Evolutionary conservation across 2,329 filamentous ascomycete species (phyloP), one percentile per base, ranked within the genome.

Genomic region (Ascocoryne sarcoides): DNA sequence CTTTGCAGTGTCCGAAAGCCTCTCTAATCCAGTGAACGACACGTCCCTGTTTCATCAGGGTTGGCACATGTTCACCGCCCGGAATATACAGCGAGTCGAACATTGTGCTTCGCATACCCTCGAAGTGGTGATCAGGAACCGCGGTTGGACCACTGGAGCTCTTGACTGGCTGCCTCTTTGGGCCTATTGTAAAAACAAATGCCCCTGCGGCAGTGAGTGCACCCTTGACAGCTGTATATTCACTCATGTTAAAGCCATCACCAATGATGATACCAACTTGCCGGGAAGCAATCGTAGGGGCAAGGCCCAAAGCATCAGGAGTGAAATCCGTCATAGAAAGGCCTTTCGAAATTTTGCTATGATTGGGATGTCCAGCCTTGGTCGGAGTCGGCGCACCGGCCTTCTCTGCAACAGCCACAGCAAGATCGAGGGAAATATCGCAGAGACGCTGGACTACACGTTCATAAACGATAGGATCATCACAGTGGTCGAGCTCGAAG

Each of bases 21-120:
- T 92, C 86, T 2, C 82, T 73, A 3, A 90, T 65, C 75, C 82
- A 92, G 65, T 90, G 81, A 2, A 83, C 56, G 0, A 82, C 82
- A 14, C 84, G 79, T 0, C 85, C 84, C 45, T 73, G 85, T 65
- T 79, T 76, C 41, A 70, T 64, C 0, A 92, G 71, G 0, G 75
- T 76, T 38, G 72, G 65, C 32, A 84, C 63, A 1, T 76, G 75
- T 0, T 70, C 66, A 1, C 86, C 85, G 1, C 84, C 84, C 1
- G 84, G 84, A 2, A 93, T 65, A 55, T 87, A 88, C 19, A 89
- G 57, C 0, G 83, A 79, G 57, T 92, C 86, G 48, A 90, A 90
- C 70, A 92, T 77, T 26, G 82, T 86, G 19, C 79, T 85, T 12
- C 85, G 75, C 72, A 83, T 79, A 0, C 83, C 85, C 51, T 89